Base-by-base conservation (phyloP, 345 rosid genomes). In the Carallia brachiata region DNA sequence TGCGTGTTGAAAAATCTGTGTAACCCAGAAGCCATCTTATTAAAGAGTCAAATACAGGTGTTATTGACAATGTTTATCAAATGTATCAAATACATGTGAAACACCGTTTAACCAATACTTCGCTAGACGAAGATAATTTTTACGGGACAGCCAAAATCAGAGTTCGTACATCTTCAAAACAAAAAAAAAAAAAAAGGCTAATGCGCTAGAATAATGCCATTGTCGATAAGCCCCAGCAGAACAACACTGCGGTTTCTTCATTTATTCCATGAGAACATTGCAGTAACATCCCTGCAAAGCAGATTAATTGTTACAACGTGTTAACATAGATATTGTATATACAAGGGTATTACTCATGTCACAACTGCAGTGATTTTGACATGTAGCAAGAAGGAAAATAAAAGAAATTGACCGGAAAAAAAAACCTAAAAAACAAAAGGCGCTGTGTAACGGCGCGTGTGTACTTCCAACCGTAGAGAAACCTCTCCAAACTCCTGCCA, bases 251-350 rank as follows among this genome's bases (percentile, higher is more conserved):
- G 54, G 52, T 36, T 54, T 17, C 76, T 73, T 62, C 72, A 44
- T 31, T 74, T 61, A 74, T 74, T 55, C 66, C 50, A 40, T 8
- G 58, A 61, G 63, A 54, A 6, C 56, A 19, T 39, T 30, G 37
- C 36, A 15, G 61, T 40, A 63, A 52, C 36, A 52, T 74, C 17
- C 72, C 77, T 74, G 16, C 77, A 67, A n/a, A 60, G 23, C 50
- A 44, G 16, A 44, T 10, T 15, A 44, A 12, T 44, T 44, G 50
- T 44, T 44, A 44, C 12, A 23, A 27, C 6, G 32, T 3, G 16
- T 17, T 32, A 52, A 52, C 16, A 52, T 13, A 15, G 4, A 56
- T 23, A 10, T 13, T 55, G 32, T 13, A 8, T 12, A 55, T 8
- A 56, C 3, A 13, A 56, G 31, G 15, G 60, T 23, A 16, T 9